Evolutionary conservation across 1,284 basidiomycete species (phyloP).

Genomic region (Heterobasidion parviporum): DNA sequence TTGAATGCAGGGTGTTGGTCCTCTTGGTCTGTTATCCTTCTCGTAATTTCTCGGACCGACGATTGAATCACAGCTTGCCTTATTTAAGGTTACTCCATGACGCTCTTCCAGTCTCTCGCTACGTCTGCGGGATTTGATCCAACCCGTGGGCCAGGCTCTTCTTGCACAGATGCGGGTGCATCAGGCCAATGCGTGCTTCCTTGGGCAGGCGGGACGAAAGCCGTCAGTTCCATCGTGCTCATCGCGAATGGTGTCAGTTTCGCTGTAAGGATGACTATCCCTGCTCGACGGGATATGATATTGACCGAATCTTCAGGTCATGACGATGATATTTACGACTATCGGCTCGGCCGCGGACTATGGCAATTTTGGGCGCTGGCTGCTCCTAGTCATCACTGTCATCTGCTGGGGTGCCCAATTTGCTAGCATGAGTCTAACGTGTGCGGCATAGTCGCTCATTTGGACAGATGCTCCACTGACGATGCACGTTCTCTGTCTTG

Average conservation of each 20-base stretch:
- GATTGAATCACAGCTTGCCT: neutral
- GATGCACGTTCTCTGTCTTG: neutral
- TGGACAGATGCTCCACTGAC: neutral
- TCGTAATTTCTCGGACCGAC: neutral
- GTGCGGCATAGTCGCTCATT: conserved; percentile 26
- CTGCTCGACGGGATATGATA: neutral
- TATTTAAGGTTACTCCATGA: conserved; percentile 47
- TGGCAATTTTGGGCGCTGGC: conserved; percentile 70
- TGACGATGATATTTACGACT: conserved; percentile 75
- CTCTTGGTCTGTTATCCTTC: conserved; percentile 25
- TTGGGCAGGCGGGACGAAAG: conserved; percentile 60
- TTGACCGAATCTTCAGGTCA: conserved; percentile 33
- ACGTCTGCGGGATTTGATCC: conserved; percentile 65
- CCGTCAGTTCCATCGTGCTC: conserved; percentile 67
- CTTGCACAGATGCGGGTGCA: conserved; percentile 41
- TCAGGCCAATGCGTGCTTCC: conserved; percentile 70
- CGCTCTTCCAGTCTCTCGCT: conserved; percentile 66
- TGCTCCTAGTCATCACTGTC: conserved; percentile 62
- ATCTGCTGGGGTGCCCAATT: conserved; percentile 79
- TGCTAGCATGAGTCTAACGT: conserved; percentile 63
- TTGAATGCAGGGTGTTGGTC: conserved; percentile 44
- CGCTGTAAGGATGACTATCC: conserved; percentile 31
- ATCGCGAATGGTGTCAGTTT: conserved; percentile 73
- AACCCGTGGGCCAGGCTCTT: conserved; percentile 53
- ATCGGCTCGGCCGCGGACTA: conserved; percentile 80